phyloP scores from a whole-genome alignment of 78 protist genomes.

The Planoprotostelium fungivorum region DNA sequence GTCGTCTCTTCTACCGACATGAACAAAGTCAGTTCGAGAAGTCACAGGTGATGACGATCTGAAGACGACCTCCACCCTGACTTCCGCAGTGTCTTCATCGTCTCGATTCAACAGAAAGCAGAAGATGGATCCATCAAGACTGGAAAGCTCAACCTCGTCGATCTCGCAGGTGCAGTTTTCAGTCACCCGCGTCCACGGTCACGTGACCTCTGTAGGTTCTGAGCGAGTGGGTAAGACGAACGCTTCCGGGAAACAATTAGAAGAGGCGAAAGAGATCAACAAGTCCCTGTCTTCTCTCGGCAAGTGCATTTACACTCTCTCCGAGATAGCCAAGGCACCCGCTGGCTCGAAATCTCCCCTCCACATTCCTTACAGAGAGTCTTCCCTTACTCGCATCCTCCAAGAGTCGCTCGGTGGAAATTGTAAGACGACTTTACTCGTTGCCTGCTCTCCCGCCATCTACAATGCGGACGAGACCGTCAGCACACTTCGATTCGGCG shows the following conservation, averaged over 20 bases:
- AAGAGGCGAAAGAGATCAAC: slow-evolving; percentile 74
- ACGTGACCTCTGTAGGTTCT: neutral
- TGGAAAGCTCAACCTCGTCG: slow-evolving; percentile 65
- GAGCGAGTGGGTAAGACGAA: slow-evolving; percentile 19
- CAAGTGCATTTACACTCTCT: slow-evolving; percentile 58
- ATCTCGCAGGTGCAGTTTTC: slow-evolving; percentile 59
- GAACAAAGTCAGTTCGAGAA: slow-evolving; percentile 55
- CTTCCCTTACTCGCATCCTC: slow-evolving; percentile 47
- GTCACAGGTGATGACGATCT: slow-evolving; percentile 8
- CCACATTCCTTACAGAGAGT: slow-evolving; percentile 70
- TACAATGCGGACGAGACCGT: slow-evolving; percentile 72
- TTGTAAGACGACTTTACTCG: slow-evolving; percentile 51
- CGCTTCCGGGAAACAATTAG: slow-evolving; percentile 52
- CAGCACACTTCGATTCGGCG: slow-evolving; percentile 76
- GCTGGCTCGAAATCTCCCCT: slow-evolving; percentile 20
- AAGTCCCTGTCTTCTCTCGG: slow-evolving; percentile 65
- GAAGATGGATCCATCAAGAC: slow-evolving; percentile 27
- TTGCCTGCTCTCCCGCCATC: slow-evolving; percentile 51
- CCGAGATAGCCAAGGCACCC: slow-evolving; percentile 11
- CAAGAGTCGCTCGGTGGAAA: slow-evolving; percentile 70
- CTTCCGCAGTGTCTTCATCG: slow-evolving; percentile 23
- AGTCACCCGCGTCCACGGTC: neutral
- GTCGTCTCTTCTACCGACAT: slow-evolving; percentile 41
- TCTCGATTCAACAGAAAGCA: slow-evolving; percentile 49
- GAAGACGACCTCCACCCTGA: neutral